A percentile compares a stretch with the other conserved stretches of the same genome.
Conservation (phyloP, 2,329 filamentous ascomycete genomes). For the Botrytis porri region DNA sequence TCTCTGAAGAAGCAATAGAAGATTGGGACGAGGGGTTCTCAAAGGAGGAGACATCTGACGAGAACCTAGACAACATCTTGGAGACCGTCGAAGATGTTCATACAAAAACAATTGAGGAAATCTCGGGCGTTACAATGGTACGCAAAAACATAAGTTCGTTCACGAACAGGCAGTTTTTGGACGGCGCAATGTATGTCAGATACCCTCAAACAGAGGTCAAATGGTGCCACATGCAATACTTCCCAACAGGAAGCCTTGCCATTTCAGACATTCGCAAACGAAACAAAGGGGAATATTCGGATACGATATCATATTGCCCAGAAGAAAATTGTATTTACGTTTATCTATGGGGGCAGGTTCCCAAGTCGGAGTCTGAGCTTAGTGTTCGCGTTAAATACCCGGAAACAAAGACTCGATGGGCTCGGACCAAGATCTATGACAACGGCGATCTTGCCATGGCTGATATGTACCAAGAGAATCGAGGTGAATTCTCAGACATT, state of each 20-base stretch:
- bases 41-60: neutral
- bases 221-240: conserved; percentile 19
- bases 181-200: conserved; percentile 19
- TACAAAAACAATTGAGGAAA: neutral
- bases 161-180: neutral
- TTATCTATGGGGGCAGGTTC: conserved; percentile 17
- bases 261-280: conserved; percentile 24
- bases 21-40: neutral
- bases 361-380: neutral
- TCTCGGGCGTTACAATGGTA: neutral
- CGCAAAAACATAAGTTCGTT: conserved; percentile 13
- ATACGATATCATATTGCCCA: conserved; percentile 16
- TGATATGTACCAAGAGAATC: conserved; percentile 1
- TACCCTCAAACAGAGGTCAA: conserved; percentile 25
- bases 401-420: conserved; percentile 21
- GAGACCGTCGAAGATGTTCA: neutral
- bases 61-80: neutral
- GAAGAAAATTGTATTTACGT: conserved; percentile 25
- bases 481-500: conserved; percentile 6
- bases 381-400: conserved; percentile 15
- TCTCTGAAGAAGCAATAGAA: conserved; percentile 10
- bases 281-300: conserved; percentile 26
- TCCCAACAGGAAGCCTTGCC: conserved; percentile 23
- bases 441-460: conserved; percentile 6
- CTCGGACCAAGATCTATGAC: conserved; percentile 12